Evolutionary conservation across 306 rosid genomes (phyloP).

Genomic region (Quercus suber): DNA sequence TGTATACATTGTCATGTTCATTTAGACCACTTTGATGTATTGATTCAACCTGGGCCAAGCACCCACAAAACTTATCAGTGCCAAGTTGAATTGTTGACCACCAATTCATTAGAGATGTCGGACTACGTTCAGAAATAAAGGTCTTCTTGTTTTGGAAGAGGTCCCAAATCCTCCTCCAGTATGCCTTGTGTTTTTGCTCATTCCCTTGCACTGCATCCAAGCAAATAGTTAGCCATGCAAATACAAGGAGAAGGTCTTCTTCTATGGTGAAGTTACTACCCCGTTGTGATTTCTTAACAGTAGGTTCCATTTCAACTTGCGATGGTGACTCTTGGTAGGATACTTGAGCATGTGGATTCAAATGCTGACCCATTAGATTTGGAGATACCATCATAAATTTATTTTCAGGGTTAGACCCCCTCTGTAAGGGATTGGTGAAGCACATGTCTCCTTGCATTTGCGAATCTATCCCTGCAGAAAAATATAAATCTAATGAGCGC

Average conservation of each 20-base stretch:
- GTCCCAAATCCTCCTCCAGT: background rate
- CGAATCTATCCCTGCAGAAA: background rate
- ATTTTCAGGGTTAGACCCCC: background rate
- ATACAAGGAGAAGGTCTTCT: background rate
- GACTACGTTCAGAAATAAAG: background rate
- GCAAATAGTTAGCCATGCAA: background rate
- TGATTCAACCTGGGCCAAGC: background rate
- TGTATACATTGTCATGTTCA: background rate
- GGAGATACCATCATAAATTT: background rate
- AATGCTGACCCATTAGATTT: no score
- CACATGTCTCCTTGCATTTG: background rate
- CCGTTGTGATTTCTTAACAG: background rate
- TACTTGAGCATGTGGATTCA: background rate
- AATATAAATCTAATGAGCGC: no score
- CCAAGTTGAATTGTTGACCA: background rate
- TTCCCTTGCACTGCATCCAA: background rate
- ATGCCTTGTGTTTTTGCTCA: background rate
- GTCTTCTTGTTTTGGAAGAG: background rate
- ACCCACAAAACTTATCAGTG: background rate
- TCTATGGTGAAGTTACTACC: background rate
- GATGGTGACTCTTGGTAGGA: background rate
- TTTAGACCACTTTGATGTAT: background rate
- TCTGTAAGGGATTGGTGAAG: background rate
- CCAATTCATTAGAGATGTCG: background rate
- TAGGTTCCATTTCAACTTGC: background rate